These are phyloP conservation scores for Posidonia australis DNA, from an alignment of 106 monocot species.

Conservation along the genomic window DNA sequence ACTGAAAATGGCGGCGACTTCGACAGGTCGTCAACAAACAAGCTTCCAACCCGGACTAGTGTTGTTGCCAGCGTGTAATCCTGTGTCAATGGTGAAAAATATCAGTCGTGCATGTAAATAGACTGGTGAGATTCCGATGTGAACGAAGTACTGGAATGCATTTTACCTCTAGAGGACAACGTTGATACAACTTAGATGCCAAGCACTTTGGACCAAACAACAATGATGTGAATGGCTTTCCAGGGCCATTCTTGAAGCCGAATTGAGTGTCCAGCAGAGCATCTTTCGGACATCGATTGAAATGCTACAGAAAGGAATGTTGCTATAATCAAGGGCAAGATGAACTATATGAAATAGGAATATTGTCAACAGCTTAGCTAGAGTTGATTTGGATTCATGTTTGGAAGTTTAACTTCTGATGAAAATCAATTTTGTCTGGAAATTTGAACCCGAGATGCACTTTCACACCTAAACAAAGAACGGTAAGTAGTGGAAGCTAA, in stretches of 20 bases:
- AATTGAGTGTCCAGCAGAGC: background rate
- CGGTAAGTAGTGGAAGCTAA: too few relatives aligned
- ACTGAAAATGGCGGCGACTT: slow-evolving; percentile 6
- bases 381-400: too few relatives aligned
- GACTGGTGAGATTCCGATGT: too few relatives aligned
- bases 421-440: too few relatives aligned
- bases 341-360: too few relatives aligned
- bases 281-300: background rate
- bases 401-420: too few relatives aligned
- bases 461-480: too few relatives aligned
- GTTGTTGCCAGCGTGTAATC: slow-evolving; percentile 3
- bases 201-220: background rate
- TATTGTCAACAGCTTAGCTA: too few relatives aligned
- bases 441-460: too few relatives aligned
- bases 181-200: background rate
- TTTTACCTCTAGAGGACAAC: slow-evolving; percentile 2
- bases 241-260: background rate
- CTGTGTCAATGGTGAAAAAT: too few relatives aligned
- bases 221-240: background rate
- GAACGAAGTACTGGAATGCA: background rate
- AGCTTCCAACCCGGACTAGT: background rate
- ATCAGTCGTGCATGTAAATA: too few relatives aligned
- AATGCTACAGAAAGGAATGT: background rate
- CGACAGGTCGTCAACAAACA: slow-evolving; percentile 4
- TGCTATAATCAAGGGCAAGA: too few relatives aligned